These are phyloP conservation scores for Skeletonema tropicum DNA, from an alignment of 108 stramenopile genomes.

Conservation along the genomic window DNA sequence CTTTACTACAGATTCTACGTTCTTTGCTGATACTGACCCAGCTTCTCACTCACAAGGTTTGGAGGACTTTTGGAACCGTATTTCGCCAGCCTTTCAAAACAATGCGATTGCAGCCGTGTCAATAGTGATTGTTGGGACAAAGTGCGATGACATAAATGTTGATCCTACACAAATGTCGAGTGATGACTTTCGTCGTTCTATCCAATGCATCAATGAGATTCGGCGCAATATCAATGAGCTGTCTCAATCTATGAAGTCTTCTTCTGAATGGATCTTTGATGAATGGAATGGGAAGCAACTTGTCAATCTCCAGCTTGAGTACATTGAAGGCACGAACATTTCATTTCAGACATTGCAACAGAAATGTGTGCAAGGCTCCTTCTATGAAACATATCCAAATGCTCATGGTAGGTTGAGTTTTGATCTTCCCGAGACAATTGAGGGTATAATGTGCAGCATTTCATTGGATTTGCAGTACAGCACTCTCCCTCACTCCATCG, in stretches of 20 bases:
- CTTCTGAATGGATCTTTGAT: constrained; percentile 9
- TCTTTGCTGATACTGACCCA: constrained; percentile 38
- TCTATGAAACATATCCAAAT: constrained; percentile 22
- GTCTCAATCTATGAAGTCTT: constrained; percentile 3
- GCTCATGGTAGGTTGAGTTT: constrained; percentile 35
- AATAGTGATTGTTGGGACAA: constrained; percentile 26
- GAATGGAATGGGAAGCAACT: constrained; percentile 2
- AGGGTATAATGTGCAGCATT: constrained; percentile 45
- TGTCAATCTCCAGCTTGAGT: constrained; percentile 36
- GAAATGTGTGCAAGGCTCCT: constrained; percentile 31
- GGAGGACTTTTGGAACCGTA: constrained; percentile 36
- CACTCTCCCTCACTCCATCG: constrained; percentile 35
- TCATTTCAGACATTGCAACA: constrained; percentile 43
- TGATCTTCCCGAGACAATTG: constrained; percentile 50
- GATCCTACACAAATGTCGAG: neutral
- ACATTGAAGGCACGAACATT: constrained; percentile 38
- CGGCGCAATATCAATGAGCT: constrained; percentile 34
- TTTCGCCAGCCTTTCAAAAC: constrained; percentile 14
- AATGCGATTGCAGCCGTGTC: constrained; percentile 17
- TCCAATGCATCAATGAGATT: constrained; percentile 35
- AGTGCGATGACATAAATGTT: neutral
- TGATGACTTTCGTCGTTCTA: constrained; percentile 18
- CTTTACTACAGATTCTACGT: constrained; percentile 51
- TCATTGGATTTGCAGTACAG: constrained; percentile 37
- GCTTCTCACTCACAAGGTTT: constrained; percentile 25